Base-by-base conservation (phyloP, 2,329 filamentous ascomycete species). In the Chalaropsis thielavioides region DNA sequence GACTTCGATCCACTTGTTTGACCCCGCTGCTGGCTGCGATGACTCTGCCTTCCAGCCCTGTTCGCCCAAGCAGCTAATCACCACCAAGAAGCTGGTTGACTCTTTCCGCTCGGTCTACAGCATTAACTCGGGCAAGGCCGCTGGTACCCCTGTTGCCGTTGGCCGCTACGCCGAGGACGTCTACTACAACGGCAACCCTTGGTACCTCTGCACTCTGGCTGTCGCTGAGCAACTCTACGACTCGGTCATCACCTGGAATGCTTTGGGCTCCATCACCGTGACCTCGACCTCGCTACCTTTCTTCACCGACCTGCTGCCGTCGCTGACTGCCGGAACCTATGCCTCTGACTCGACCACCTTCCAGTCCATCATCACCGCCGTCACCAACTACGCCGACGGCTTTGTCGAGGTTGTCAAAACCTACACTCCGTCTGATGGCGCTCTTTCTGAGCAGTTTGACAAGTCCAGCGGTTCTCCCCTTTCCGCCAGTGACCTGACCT, bases 171-270 rank as follows among this genome's bases (percentile, higher is more conserved):
- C 84, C 0, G 86, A 89, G 72, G 89, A 95, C 69, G 74, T 78
- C 3, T 94, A 92, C 74, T 87, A 86, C 73, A 83, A 83, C 67
- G 89, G 88, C 0, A 91, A 94, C 73, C 89, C 89, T 1, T 94
- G 89, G 89, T 89, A 90, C 70, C 79, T 92, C 13, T 81, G 81
- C 70, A 92, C 87, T 0, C 78, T 90, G 38, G 88, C 88, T 1
- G 88, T 88, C 0, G 90, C 89, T 2, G 89, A 94, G 74, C 86
- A 89, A 71, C 80, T 95, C 2, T 92, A 91, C 72, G 85, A 88
- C 70, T 86, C 89, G 0, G 71, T 91, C 1, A 85, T 86, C 69
- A 83, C 87, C 61, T 92, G 88, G 87, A 79, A 86, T 68, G 74
- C 77, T 43, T 73, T 79, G 31, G 84, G 83, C 0, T 84, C 79